Evolutionary conservation across 257 asterid genomes (phyloP).

Genomic region (Thymus quinquecostatus): DNA sequence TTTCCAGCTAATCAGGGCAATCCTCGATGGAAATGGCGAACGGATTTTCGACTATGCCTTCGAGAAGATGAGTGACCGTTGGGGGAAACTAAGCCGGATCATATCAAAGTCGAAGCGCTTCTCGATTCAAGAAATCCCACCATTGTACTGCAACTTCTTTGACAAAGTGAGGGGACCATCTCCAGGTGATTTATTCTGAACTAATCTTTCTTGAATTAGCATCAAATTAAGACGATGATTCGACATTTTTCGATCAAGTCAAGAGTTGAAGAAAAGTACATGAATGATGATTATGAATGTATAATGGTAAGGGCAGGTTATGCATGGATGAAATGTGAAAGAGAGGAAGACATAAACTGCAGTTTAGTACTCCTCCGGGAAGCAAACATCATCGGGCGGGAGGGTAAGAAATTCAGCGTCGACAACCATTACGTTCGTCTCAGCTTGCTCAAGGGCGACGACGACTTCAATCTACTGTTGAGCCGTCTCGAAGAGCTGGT

Average conservation of each 20-base stretch:
- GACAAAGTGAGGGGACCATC: constrained; percentile 62
- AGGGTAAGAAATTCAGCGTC: constrained; percentile 31
- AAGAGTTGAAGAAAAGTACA: too few relatives aligned
- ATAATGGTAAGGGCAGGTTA: constrained; percentile 30
- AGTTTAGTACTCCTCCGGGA: constrained; percentile 24
- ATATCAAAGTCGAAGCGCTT: constrained; percentile 52
- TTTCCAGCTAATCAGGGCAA: constrained; percentile 52
- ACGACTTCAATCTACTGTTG: constrained; percentile 42
- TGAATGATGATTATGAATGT: not conserved
- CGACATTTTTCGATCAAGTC: too few relatives aligned
- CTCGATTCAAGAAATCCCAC: constrained; percentile 55
- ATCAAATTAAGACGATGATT: too few relatives aligned
- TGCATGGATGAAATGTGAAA: constrained; percentile 63
- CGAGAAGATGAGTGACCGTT: constrained; percentile 55
- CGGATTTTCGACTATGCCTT: constrained; percentile 50
- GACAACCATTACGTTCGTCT: constrained; percentile 47
- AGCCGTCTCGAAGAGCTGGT: constrained; percentile 32
- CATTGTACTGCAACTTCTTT: constrained; percentile 57
- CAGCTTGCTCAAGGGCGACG: constrained; percentile 44
- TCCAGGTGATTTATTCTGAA: constrained; percentile 59
- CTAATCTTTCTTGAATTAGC: not conserved
- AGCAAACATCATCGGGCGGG: constrained; percentile 45
- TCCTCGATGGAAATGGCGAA: constrained; percentile 41
- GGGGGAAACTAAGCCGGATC: constrained; percentile 50
- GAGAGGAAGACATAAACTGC: constrained; percentile 52